Evolutionary conservation across 257 asterid species (phyloP), one percentile per base, ranked within the genome.

Genomic region (Ilex aquifolium): DNA sequence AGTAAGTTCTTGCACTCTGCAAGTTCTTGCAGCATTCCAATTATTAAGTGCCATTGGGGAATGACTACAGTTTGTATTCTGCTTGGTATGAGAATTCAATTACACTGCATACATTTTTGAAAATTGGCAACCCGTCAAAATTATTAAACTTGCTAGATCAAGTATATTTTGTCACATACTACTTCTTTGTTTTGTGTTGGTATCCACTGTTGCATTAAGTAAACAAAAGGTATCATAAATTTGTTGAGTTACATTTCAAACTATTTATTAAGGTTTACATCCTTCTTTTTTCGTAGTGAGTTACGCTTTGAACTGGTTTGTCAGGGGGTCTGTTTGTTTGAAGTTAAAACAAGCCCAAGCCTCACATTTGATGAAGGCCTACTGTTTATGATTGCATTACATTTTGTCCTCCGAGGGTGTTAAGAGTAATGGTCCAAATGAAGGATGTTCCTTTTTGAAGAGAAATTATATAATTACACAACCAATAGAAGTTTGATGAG

Each of bases 281-380:
- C 56, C 21, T 30, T 17, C 50, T 14, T 17, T 62, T 73, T 65
- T 65, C 69, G 40, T 57, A 60, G 65, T 61, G 62, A 58, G 73
- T 73, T 69, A 74, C 46, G 49, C 46, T 63, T 67, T 67, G 61
- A 52, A 73, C 66, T 74, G 79, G 79, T 66, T 74, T 69, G 74
- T 65, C 57, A 65, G 69, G 78, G 72, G 77, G 62, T 51, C 58
- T 55, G 61, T 55, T 65, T 57, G 68, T 65, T 74, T 74, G 68
- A 65, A 69, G 72, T 69, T 65, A 64, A 67, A 74, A 68, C 74
- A 65, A 61, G 79, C 71, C 74, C 75, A 49, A 69, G 72, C 79
- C 72, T 65, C 69, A 65, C 65, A 63, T 29, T 65, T 64, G 75
- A 58, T 56, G 75, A 74, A 65, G 75, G 65, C 60, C 61, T 12